Conservation (phyloP, 2,329 filamentous ascomycete genomes). For the Purpureocillium lavendulum region DNA sequence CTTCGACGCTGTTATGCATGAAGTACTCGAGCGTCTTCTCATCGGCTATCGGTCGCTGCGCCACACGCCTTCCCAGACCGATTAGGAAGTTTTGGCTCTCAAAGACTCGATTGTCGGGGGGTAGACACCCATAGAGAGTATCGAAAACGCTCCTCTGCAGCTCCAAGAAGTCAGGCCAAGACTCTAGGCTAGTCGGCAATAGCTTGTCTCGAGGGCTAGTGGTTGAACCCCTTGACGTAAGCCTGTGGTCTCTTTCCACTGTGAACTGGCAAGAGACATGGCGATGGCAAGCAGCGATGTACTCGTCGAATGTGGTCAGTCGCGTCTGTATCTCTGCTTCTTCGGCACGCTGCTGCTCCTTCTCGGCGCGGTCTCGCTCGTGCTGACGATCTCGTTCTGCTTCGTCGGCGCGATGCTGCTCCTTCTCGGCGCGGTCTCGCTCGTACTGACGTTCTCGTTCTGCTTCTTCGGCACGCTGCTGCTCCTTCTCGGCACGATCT, state of each 20-base stretch:
- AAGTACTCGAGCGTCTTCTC: slow-evolving; percentile 4
- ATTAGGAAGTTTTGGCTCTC: neutral
- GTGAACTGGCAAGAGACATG: slow-evolving; percentile 15
- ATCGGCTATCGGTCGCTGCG: neutral
- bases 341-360: slow-evolving; percentile 8
- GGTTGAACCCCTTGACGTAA: slow-evolving; percentile 17
- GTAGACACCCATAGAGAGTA: neutral
- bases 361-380: too few relatives aligned
- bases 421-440: too few relatives aligned
- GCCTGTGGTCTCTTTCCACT: slow-evolving; percentile 14
- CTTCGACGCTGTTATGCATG: slow-evolving; percentile 2
- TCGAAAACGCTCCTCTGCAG: slow-evolving; percentile 2
- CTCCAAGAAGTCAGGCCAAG: slow-evolving; percentile 13
- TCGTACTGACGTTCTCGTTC: too few relatives aligned
- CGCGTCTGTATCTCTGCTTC: slow-evolving; percentile 10
- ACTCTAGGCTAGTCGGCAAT: slow-evolving; percentile 17
- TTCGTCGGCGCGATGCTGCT: too few relatives aligned
- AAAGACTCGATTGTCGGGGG: neutral
- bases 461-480: slow-evolving; percentile 10
- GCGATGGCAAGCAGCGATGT: slow-evolving; percentile 19
- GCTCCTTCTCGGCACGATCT: too few relatives aligned
- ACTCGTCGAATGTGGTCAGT: slow-evolving; percentile 20
- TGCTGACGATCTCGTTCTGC: too few relatives aligned
- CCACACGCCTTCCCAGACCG: slow-evolving; percentile 1
- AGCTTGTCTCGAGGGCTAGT: slow-evolving; percentile 20